A percentile compares a stretch with the other conserved stretches of the same genome.
Evolutionary conservation across 768 basidiomycete genomes (phyloP).

Genomic region (Tylopilus sp.): DNA sequence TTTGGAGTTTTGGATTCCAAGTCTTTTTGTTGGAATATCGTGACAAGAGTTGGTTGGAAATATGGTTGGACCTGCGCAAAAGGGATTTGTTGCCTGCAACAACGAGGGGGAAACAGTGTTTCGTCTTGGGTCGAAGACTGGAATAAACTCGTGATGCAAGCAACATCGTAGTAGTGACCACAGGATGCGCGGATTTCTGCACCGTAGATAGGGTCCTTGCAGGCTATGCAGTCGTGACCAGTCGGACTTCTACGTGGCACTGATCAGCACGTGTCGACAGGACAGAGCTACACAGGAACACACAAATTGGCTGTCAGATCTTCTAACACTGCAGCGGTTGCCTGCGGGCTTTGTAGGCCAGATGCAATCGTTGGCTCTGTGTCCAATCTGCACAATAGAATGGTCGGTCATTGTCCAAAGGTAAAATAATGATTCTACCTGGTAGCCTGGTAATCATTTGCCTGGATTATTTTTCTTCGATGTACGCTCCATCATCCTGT

Average conservation of each 20-base stretch:
- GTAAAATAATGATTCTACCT: constrained; percentile 6
- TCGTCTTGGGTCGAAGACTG: constrained; percentile 35
- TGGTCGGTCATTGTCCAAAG: not conserved
- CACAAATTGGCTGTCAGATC: too few relatives aligned
- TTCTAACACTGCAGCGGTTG: too few relatives aligned
- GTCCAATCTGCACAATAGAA: not conserved
- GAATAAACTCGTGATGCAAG: constrained; percentile 36
- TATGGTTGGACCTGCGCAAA: constrained; percentile 17
- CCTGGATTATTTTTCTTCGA: constrained; percentile 3
- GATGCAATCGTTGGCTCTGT: not conserved
- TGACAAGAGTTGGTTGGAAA: not conserved
- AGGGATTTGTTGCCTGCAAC: constrained; percentile 34
- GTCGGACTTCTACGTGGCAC: too few relatives aligned
- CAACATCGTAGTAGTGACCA: constrained; percentile 34
- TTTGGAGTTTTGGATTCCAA: not conserved
- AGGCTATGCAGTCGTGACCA: constrained; percentile 34
- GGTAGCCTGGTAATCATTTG: not conserved
- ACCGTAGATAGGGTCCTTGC: constrained; percentile 33
- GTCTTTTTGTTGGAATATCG: not conserved
- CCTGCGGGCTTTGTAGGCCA: too few relatives aligned
- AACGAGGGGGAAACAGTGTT: constrained; percentile 39
- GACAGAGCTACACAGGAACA: too few relatives aligned
- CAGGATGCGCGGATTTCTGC: constrained; percentile 31
- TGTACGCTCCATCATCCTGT: not conserved
- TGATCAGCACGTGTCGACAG: too few relatives aligned